A percentile compares a stretch with the other conserved stretches of the same genome.
These are phyloP conservation scores for Capronia americana DNA, from an alignment of 2,329 filamentous ascomycete genomes.

Conservation along the genomic window DNA sequence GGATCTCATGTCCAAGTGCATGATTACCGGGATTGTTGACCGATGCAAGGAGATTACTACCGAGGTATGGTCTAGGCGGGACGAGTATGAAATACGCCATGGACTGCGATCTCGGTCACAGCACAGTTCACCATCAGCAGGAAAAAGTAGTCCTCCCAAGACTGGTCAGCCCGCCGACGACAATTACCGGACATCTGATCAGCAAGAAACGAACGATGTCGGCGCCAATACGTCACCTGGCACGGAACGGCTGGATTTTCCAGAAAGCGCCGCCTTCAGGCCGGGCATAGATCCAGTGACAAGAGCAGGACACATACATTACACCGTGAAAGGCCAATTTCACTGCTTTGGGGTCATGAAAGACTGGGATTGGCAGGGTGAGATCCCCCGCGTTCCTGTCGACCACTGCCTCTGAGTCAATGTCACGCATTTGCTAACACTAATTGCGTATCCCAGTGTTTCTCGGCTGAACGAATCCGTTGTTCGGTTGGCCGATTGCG, in stretches of 20 bases:
- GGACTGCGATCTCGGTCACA: neutral
- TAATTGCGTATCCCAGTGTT: neutral
- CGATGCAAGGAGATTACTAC: conserved; percentile 67
- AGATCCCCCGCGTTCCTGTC: conserved; percentile 40
- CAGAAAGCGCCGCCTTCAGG: conserved; percentile 25
- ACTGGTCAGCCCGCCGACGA: neutral
- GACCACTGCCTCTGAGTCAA: neutral
- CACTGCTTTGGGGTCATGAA: conserved; percentile 75
- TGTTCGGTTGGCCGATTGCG: neutral
- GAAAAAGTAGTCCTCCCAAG: neutral
- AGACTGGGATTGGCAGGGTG: conserved; percentile 73
- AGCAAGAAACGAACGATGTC: neutral
- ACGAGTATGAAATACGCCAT: conserved; percentile 52
- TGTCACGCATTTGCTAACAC: neutral
- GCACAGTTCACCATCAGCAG: neutral
- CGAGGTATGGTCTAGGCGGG: conserved; percentile 70
- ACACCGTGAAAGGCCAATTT: conserved; percentile 67
- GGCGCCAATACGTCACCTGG: neutral
- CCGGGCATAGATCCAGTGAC: conserved; percentile 26
- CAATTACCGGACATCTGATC: no score
- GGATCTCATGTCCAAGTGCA: conserved; percentile 63
- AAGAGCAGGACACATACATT: conserved; percentile 60
- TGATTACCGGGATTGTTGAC: conserved; percentile 71
- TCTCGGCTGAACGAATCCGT: neutral
- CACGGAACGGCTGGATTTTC: conserved; percentile 15